Percentiles rank a stretch among this genome's conserved stretches.
Conservation (phyloP, 2,329 filamentous ascomycete genomes). For the Alternaria alternata region DNA sequence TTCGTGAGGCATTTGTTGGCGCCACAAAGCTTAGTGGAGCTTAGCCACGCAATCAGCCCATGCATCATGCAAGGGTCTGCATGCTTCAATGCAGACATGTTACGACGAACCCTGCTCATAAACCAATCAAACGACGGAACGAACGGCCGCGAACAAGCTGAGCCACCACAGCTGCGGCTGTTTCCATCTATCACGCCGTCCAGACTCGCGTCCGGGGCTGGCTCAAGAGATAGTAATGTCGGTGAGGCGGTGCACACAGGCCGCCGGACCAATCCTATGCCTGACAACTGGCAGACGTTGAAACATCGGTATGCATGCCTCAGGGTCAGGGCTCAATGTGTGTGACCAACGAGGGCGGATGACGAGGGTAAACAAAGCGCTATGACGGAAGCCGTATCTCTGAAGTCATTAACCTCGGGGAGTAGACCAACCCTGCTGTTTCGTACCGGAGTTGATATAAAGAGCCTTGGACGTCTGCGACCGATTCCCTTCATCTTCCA, state of each 20-base stretch:
- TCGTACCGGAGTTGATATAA: slow-evolving; percentile 12
- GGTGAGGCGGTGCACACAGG: slow-evolving; percentile 25
- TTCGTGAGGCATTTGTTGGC: slow-evolving; percentile 35
- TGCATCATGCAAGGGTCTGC: slow-evolving; percentile 17
- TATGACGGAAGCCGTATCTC: slow-evolving; percentile 4
- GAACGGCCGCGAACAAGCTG: slow-evolving; percentile 11
- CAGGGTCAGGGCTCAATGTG: slow-evolving; percentile 10
- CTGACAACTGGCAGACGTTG: slow-evolving; percentile 8
- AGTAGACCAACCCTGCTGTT: background rate
- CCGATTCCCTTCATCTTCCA: background rate
- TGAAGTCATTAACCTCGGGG: background rate
- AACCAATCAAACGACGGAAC: slow-evolving; percentile 12
- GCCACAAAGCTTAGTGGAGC: slow-evolving; percentile 39
- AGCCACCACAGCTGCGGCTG: slow-evolving; percentile 16
- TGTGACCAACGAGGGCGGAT: slow-evolving; percentile 9
- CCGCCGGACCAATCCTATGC: slow-evolving; percentile 21
- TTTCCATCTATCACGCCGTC: slow-evolving; percentile 11
- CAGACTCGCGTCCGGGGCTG: background rate
- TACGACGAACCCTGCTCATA: slow-evolving; percentile 1
- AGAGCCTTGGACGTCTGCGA: slow-evolving; percentile 1
- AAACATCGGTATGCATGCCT: slow-evolving; percentile 17
- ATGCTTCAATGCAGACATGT: slow-evolving; percentile 17
- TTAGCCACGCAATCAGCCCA: slow-evolving; percentile 22
- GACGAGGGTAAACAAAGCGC: slow-evolving; percentile 12
- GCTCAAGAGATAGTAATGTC: slow-evolving; percentile 4